Conservation (phyloP, 768 basidiomycete species). For the Galerina marginata region DNA sequence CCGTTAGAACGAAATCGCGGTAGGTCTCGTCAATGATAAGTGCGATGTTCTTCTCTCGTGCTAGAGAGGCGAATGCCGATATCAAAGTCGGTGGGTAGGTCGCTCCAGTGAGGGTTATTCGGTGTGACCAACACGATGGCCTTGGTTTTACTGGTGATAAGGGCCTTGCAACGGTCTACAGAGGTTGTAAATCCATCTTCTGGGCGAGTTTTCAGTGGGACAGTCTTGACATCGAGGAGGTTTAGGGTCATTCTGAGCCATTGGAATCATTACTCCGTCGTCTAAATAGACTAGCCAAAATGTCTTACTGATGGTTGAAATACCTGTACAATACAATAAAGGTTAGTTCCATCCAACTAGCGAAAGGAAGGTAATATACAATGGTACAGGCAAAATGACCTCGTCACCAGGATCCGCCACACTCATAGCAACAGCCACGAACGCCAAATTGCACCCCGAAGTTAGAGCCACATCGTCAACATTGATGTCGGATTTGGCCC, state of each 20-base stretch:
- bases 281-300: not conserved
- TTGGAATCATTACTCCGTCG: not conserved
- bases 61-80: slow-evolving; percentile 62
- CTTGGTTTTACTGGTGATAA: slow-evolving; percentile 64
- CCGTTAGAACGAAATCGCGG: slow-evolving; percentile 69
- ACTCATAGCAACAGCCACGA: slow-evolving; percentile 63
- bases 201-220: slow-evolving; percentile 57
- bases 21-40: slow-evolving; percentile 91
- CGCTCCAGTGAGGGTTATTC: slow-evolving; percentile 83
- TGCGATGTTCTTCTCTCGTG: slow-evolving; percentile 58
- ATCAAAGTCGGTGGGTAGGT: slow-evolving; percentile 65
- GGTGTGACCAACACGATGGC: slow-evolving; percentile 81
- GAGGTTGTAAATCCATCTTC: slow-evolving; percentile 67
- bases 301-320: slow-evolving; percentile 64
- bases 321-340: slow-evolving; percentile 47
- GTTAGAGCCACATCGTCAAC: slow-evolving; percentile 69
- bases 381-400: slow-evolving; percentile 74
- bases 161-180: slow-evolving; percentile 45
- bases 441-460: slow-evolving; percentile 77
- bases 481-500: slow-evolving; percentile 49
- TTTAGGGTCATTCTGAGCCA: slow-evolving; percentile 65
- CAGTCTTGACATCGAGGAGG: slow-evolving; percentile 62
- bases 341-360: not conserved
- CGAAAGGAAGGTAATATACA: slow-evolving; percentile 42
- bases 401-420: slow-evolving; percentile 75